Evolutionary conservation across 106 monocot species (phyloP).

Genomic region (Dioscorea zingiberensis): DNA sequence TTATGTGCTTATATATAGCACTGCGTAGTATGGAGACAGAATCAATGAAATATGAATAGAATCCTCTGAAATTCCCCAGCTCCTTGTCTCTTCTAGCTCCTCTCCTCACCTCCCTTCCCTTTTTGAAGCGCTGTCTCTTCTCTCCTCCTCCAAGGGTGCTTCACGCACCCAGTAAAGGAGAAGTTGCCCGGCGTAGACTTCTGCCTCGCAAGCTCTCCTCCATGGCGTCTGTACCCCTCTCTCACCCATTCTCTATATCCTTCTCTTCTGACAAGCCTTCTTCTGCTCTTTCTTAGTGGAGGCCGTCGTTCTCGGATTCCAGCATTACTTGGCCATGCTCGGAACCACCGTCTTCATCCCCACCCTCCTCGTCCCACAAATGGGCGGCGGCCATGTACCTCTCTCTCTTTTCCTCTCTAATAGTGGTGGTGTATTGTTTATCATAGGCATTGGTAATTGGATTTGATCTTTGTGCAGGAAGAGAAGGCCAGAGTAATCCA

Average conservation of each 20-base stretch:
- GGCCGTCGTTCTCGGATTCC: constrained; percentile 73
- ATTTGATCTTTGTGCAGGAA: constrained; percentile 33
- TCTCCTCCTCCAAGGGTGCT: too few relatives aligned
- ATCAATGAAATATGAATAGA: too few relatives aligned
- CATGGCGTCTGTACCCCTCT: constrained; percentile 29
- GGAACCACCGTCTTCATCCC: constrained; percentile 74
- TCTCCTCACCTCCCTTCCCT: too few relatives aligned
- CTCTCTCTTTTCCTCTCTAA: not conserved
- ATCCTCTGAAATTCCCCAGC: too few relatives aligned
- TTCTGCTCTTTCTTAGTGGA: constrained; percentile 31
- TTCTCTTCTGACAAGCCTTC: not conserved
- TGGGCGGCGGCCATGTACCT: constrained; percentile 75
- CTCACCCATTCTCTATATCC: constrained; percentile 1
- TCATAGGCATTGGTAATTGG: not conserved
- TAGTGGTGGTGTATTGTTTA: not conserved
- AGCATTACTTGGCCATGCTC: constrained; percentile 85
- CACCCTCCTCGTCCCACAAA: constrained; percentile 65
- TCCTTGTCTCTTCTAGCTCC: too few relatives aligned
- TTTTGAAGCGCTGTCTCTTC: too few relatives aligned
- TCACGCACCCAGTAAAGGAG: constrained; percentile 48
- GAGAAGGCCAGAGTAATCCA: constrained; percentile 89
- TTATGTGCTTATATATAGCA: too few relatives aligned
- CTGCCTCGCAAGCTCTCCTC: constrained; percentile 76
- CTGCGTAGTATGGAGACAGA: too few relatives aligned
- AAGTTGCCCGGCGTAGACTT: constrained; percentile 60